A percentile compares a stretch with the other conserved stretches of the same genome.
Evolutionary conservation across 2,329 filamentous ascomycete genomes (phyloP).

Genomic region (Ramularia collo-cygni): DNA sequence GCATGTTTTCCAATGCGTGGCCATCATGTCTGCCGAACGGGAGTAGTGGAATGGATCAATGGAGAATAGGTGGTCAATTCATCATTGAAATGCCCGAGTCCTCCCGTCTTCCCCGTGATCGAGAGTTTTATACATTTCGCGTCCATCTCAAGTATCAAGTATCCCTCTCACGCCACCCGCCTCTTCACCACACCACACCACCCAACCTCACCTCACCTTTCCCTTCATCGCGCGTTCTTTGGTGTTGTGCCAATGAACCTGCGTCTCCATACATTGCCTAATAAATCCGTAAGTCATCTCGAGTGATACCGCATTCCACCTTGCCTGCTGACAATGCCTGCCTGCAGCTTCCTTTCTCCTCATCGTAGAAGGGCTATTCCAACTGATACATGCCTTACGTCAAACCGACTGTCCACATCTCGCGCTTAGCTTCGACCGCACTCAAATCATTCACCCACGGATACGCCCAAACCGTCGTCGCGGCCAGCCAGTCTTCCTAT

Average conservation of each 20-base stretch:
- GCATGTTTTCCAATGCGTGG: too few relatives aligned
- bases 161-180: conserved; percentile 6
- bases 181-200: conserved; percentile 4
- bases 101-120: not conserved
- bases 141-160: conserved; percentile 2
- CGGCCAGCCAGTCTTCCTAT: conserved; percentile 82
- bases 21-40: too few relatives aligned
- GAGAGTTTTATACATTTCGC: conserved; percentile 7
- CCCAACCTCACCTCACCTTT: conserved; percentile 9
- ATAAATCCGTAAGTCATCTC: conserved; percentile 10
- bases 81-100: too few relatives aligned
- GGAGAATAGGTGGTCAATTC: conserved; percentile 1
- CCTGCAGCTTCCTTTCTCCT: conserved; percentile 40
- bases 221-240: conserved; percentile 69
- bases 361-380: conserved; percentile 50
- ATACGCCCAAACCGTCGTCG: conserved; percentile 96
- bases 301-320: too few relatives aligned
- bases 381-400: conserved; percentile 78
- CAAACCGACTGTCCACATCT: conserved; percentile 71
- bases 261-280: conserved; percentile 47
- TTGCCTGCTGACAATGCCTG: conserved; percentile 18
- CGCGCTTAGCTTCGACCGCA: conserved; percentile 67
- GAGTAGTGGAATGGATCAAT: too few relatives aligned
- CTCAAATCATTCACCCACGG: conserved; percentile 90
- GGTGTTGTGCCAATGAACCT: conserved; percentile 99